Percentiles rank a stretch among this genome's conserved stretches.
phyloP scores from a whole-genome alignment of 2,329 filamentous ascomycete species.

The Sarocladiaceae sp. region DNA sequence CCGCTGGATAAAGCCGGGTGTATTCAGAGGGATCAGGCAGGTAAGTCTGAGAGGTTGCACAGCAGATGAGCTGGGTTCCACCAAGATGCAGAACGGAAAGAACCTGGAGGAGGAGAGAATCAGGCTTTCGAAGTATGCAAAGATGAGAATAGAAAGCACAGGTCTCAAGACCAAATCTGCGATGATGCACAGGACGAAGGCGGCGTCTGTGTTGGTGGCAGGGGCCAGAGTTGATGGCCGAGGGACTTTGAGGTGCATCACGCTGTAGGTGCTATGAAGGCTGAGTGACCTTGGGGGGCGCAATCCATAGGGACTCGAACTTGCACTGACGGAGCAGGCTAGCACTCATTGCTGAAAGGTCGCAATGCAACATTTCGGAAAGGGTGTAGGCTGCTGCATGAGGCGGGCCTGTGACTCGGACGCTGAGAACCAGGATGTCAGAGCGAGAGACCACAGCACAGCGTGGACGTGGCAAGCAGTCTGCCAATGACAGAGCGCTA shows the following conservation, averaged over 20 bases:
- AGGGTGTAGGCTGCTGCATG: not conserved
- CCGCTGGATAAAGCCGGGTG: conserved; percentile 7
- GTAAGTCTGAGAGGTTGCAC: not conserved
- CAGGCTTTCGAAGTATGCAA: not conserved
- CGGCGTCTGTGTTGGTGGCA: too few relatives aligned
- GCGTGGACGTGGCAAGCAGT: too few relatives aligned
- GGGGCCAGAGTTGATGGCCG: not conserved
- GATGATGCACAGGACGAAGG: too few relatives aligned
- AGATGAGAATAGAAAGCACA: not conserved
- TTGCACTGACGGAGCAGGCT: too few relatives aligned
- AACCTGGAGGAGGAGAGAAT: not conserved
- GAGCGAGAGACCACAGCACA: not conserved
- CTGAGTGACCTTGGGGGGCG: too few relatives aligned
- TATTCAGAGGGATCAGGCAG: not conserved
- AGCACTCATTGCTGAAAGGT: too few relatives aligned
- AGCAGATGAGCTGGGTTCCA: conserved; percentile 6
- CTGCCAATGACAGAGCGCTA: conserved; percentile 1
- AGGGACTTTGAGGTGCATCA: conserved; percentile 8
- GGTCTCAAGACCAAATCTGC: too few relatives aligned
- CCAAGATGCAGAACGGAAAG: not conserved
- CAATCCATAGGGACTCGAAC: too few relatives aligned
- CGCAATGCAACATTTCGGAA: not conserved
- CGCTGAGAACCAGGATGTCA: not conserved
- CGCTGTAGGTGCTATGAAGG: too few relatives aligned
- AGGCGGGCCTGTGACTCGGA: not conserved